Conservation (phyloP, 83 land plant species). For the Diphasiastrum complanatum region DNA sequence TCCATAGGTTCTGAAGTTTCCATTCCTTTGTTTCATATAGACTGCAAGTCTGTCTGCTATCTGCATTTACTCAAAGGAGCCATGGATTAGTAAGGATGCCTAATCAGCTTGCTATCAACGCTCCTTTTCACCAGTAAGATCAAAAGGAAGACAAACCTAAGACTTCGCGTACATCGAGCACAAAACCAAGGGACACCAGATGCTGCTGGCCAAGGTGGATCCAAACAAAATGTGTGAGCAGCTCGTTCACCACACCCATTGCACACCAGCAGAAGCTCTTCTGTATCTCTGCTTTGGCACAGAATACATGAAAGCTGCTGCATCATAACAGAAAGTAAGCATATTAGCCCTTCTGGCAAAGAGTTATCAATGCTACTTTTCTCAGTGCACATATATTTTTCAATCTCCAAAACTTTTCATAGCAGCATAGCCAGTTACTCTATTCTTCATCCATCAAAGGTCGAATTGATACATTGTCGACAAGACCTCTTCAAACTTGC, state of each 20-base stretch:
- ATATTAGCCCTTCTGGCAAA: neutral
- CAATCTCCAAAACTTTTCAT: too few relatives aligned
- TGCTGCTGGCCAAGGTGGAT: slow-evolving; percentile 44
- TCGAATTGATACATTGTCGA: too few relatives aligned
- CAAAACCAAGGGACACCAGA: slow-evolving; percentile 42
- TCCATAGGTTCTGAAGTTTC: too few relatives aligned
- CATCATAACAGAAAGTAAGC: neutral
- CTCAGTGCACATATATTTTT: neutral
- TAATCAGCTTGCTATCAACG: too few relatives aligned
- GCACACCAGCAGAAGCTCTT: slow-evolving; percentile 48
- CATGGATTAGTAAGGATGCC: too few relatives aligned
- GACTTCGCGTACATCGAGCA: slow-evolving; percentile 4
- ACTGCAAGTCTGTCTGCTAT: too few relatives aligned
- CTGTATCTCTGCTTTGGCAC: slow-evolving; percentile 47
- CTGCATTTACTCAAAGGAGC: too few relatives aligned
- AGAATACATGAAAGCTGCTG: slow-evolving; percentile 25
- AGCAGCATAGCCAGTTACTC: too few relatives aligned
- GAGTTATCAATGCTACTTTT: neutral
- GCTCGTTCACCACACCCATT: slow-evolving; percentile 35
- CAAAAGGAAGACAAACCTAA: slow-evolving; percentile 5
- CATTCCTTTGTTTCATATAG: too few relatives aligned
- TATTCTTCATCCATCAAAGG: too few relatives aligned
- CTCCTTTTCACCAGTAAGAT: too few relatives aligned
- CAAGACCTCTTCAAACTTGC: too few relatives aligned
- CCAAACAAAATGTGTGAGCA: slow-evolving; percentile 56